Conservation (phyloP, 2,329 filamentous ascomycete species). For the Hawksworthiomyces lignivorus region DNA sequence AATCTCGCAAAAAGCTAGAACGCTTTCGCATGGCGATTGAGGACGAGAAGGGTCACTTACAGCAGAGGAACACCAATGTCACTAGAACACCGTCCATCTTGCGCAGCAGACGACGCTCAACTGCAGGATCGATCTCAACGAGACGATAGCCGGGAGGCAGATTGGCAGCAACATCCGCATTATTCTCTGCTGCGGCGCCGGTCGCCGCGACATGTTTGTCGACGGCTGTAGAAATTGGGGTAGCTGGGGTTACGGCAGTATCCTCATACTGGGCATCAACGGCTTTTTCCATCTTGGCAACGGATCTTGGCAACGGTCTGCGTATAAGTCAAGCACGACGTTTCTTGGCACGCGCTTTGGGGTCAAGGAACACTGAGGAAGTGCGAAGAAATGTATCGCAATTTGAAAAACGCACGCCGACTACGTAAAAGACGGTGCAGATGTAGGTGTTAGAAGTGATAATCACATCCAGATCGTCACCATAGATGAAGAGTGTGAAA, state of each 20-base stretch:
- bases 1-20: no score
- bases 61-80: slow-evolving; percentile 24
- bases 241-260: background rate
- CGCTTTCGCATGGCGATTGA: no score
- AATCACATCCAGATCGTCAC: no score
- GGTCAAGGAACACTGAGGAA: no score
- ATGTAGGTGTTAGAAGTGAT: no score
- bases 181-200: background rate
- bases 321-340: no score
- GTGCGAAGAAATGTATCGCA: no score
- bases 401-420: no score
- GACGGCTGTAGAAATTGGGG: background rate
- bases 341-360: no score
- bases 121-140: slow-evolving; percentile 20
- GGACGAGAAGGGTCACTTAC: slow-evolving; percentile 17
- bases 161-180: background rate
- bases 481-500: no score
- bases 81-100: slow-evolving; percentile 27
- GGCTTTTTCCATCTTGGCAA: slow-evolving; percentile 9
- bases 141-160: slow-evolving; percentile 5
- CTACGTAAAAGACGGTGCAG: no score
- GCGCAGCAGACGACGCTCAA: slow-evolving; percentile 26
- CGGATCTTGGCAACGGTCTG: background rate
- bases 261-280: slow-evolving; percentile 3
- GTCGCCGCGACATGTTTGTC: no score